phyloP scores from a whole-genome alignment of 2,329 filamentous ascomycete species.

The Epichloe coenophiala region DNA sequence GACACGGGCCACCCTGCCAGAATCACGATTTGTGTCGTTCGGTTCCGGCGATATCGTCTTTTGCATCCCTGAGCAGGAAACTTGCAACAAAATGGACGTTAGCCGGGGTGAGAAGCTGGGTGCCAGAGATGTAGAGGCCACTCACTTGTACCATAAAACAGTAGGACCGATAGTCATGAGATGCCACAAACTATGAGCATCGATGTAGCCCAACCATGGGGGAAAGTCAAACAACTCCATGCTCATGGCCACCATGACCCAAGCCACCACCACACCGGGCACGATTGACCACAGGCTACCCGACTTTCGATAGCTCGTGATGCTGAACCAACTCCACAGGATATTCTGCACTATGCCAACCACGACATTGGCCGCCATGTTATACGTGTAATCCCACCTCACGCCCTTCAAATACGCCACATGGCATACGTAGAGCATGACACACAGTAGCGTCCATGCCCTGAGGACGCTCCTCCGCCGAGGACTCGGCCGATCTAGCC shows the following conservation, averaged over 20 bases:
- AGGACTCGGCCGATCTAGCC: conserved; percentile 50
- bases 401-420: conserved; percentile 75
- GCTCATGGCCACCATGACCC: conserved; percentile 89
- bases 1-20: neutral
- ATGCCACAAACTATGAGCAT: conserved; percentile 96
- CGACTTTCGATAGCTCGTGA: conserved; percentile 56
- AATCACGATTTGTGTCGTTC: conserved; percentile 52
- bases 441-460: conserved; percentile 64
- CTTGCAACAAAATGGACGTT: conserved; percentile 32
- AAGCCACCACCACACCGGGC: conserved; percentile 83
- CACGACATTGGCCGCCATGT: conserved; percentile 88
- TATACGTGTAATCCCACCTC: conserved; percentile 92
- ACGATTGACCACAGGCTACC: conserved; percentile 70
- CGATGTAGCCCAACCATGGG: conserved; percentile 71
- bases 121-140: conserved; percentile 12
- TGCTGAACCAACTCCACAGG: conserved; percentile 78
- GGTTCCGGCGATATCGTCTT: conserved; percentile 60
- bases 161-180: conserved; percentile 80
- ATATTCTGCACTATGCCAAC: conserved; percentile 68
- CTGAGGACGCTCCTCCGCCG: conserved; percentile 41
- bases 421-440: conserved; percentile 58
- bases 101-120: neutral
- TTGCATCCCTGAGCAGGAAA: conserved; percentile 74
- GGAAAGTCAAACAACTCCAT: conserved; percentile 91
- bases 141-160: conserved; percentile 89